Conservation (phyloP, 2,329 filamentous ascomycete genomes). For the Hypomyces perniciosus region DNA sequence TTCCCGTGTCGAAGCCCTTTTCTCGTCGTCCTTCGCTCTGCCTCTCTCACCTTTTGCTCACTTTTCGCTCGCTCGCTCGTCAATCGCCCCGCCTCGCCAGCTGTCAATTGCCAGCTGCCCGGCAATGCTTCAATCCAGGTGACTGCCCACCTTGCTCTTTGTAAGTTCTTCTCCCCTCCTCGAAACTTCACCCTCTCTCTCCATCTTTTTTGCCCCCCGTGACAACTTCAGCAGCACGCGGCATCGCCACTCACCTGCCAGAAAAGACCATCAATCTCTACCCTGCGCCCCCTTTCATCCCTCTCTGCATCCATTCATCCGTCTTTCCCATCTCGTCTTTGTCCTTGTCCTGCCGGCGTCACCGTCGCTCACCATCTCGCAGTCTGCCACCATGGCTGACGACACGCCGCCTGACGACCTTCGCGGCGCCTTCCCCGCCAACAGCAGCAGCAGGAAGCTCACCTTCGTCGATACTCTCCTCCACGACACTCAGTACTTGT, state of each 20-base stretch:
- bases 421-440: constrained; percentile 15
- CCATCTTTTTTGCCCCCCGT: constrained; percentile 4
- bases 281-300: not conserved
- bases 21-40: constrained; percentile 15
- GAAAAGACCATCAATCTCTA: not conserved
- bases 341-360: constrained; percentile 3
- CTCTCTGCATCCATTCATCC: not conserved
- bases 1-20: constrained; percentile 7
- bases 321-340: constrained; percentile 1
- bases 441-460: constrained; percentile 17
- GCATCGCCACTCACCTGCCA: constrained; percentile 6
- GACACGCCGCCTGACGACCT: constrained; percentile 24
- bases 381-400: constrained; percentile 33
- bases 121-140: constrained; percentile 35
- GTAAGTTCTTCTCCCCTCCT: constrained; percentile 19
- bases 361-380: constrained; percentile 7
- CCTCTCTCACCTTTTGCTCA: constrained; percentile 19
- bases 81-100: constrained; percentile 6
- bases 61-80: constrained; percentile 12
- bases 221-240: constrained; percentile 2
- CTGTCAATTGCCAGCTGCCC: constrained; percentile 31
- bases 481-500: constrained; percentile 43
- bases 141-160: constrained; percentile 22
- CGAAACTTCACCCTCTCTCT: constrained; percentile 13
- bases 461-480: constrained; percentile 37